phyloP scores from a whole-genome alignment of 208 protist species.

The Naegleria fowleri region DNA sequence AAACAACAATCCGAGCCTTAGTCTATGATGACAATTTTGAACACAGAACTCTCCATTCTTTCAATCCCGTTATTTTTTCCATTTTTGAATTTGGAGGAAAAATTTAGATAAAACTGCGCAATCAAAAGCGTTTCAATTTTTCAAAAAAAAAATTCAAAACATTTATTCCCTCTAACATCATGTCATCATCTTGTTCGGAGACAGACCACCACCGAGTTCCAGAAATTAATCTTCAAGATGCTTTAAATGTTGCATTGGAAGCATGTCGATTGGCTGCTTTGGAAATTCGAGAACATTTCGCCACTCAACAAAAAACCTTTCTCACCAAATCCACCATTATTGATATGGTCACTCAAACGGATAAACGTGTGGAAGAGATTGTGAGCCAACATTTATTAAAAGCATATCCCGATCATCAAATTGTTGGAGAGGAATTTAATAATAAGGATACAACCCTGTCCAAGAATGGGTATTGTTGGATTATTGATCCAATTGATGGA shows the following conservation, averaged over 20 bases:
- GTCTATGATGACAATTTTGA: too few species aligned
- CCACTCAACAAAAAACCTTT: background rate
- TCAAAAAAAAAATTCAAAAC: too few species aligned
- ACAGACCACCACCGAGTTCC: too few species aligned
- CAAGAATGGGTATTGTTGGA: background rate
- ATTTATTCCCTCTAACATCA: too few species aligned
- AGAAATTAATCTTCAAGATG: background rate
- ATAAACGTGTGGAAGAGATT: background rate
- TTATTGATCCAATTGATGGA: slow-evolving; percentile 28
- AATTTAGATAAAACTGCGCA: too few species aligned
- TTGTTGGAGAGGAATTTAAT: slow-evolving; percentile 8
- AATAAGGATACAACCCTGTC: background rate
- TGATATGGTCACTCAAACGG: slow-evolving; percentile 20
- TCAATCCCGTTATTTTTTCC: too few species aligned
- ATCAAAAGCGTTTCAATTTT: too few species aligned
- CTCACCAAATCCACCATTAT: background rate
- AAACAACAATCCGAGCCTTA: too few species aligned
- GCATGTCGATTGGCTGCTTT: background rate
- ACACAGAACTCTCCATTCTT: too few species aligned
- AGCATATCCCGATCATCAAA: background rate
- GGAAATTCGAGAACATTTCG: background rate
- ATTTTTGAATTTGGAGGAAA: too few species aligned
- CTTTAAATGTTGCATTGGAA: background rate
- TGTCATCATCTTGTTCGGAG: too few species aligned
- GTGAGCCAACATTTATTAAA: background rate